Conservation (phyloP, 257 asterid species). For the Solanum lycopersicoides region DNA sequence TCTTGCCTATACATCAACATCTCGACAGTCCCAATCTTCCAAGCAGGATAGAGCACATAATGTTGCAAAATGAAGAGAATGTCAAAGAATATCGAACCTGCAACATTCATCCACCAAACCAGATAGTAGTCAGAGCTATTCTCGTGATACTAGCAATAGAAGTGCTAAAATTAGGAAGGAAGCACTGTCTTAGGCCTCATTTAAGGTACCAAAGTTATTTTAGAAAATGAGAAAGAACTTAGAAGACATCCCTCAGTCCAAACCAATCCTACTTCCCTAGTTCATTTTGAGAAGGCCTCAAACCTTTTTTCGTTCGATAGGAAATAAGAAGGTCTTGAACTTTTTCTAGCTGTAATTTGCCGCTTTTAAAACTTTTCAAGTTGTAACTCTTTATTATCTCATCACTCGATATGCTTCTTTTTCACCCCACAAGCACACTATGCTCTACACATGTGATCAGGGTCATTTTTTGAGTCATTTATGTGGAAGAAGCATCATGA, state of each 20-base stretch:
- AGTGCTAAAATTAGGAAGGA: background rate
- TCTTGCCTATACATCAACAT: conserved; percentile 39
- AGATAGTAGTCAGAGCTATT: background rate
- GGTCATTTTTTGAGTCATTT: background rate
- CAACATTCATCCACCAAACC: background rate
- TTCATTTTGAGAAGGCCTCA: background rate
- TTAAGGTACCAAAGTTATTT: background rate
- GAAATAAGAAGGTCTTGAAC: too few species aligned
- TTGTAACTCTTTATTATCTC: background rate
- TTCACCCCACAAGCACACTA: background rate
- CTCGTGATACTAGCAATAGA: background rate
- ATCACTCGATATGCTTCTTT: background rate
- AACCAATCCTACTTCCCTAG: background rate
- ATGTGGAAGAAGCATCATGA: background rate
- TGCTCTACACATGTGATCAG: background rate
- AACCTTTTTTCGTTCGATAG: background rate
- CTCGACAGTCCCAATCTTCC: conserved; percentile 9
- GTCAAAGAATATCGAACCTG: conserved; percentile 79
- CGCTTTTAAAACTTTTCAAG: background rate
- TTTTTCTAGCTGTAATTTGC: background rate
- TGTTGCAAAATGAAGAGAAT: conserved; percentile 83
- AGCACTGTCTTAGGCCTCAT: background rate
- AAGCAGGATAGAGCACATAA: conserved; percentile 51
- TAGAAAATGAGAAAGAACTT: background rate
- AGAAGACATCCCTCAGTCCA: background rate